Evolutionary conservation across 495 filamentous ascomycete species (phyloP), one percentile per base, ranked within the genome.

Genomic region (Thozetella sp.): DNA sequence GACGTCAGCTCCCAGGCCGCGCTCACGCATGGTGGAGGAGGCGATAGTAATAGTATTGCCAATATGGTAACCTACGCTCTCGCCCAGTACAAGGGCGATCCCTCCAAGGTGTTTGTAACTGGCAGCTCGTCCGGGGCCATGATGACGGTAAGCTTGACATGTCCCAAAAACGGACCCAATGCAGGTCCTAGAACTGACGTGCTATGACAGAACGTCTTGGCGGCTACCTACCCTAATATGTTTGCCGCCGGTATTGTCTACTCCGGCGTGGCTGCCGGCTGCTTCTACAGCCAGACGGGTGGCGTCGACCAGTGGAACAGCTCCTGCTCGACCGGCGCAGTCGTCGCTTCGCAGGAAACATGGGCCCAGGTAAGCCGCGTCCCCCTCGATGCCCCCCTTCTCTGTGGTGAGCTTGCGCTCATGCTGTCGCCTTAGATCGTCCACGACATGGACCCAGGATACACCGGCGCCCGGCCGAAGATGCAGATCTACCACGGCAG

Each of bases 61-160:
- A 86, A 78, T 67, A 89, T 90, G 86, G 85, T 88, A 6, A 75
- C 63, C 9, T 85, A 76, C 58, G 72, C 81, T 17, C 70, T 84
- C 24, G 51, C 60, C 1, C 72, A 73, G 22, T 86, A 87, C 73
- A 63, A 65, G 0, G 82, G 72, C 4, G 82, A 87, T 64, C 53
- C 72, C 2, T 64, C 63, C 56, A 74, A 76, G 25, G 79, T 86
- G 53, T 87, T 77, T 56, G 80, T 78, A 17, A 81, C 76, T 4
- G 84, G 84, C 15, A 71, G 69, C 25, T 82, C 78, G 61, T 85
- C 83, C 0, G 84, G 84, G 3, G 84, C 80, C 27, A 70, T 70
- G 67, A 84, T 83, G 81, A 80, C 77, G 55, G 67, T 72, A 53
- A 57, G 65, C 43, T 50, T 19, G 2, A 20, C n/a, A 48, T 52